Conservation (phyloP, 352 stramenopile species). For the Thalassiosira delicatula region DNA sequence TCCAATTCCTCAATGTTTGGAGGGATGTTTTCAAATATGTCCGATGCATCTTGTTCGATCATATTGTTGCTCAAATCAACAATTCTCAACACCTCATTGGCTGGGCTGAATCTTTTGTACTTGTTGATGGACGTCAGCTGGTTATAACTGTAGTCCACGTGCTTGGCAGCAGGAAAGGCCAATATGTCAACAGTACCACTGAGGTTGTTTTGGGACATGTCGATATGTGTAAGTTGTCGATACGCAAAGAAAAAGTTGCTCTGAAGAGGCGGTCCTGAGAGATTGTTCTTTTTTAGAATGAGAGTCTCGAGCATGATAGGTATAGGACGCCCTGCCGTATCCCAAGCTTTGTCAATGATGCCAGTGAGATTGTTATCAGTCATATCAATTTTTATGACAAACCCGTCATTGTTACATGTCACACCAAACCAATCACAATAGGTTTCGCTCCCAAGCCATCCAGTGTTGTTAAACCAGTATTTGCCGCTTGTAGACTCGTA, state of each 20-base stretch:
- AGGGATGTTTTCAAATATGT: constrained; percentile 30
- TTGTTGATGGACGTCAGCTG: constrained; percentile 1
- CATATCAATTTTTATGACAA: constrained; percentile 34
- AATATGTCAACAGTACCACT: constrained; percentile 22
- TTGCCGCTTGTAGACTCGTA: no score
- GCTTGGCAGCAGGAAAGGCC: not conserved
- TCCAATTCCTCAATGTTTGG: constrained; percentile 17
- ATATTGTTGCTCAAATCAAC: constrained; percentile 40
- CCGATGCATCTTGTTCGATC: constrained; percentile 3
- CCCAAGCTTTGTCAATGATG: no score
- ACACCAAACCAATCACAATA: constrained; percentile 39
- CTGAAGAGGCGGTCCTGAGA: constrained; percentile 4
- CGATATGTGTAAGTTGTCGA: constrained; percentile 10
- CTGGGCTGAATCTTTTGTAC: constrained; percentile 11
- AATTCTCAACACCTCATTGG: constrained; percentile 21
- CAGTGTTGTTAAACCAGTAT: constrained; percentile 17
- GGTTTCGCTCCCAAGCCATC: not conserved
- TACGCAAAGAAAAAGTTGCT: not conserved
- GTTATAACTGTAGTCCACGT: constrained; percentile 31
- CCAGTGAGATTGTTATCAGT: constrained; percentile 46
- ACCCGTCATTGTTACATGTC: constrained; percentile 23
- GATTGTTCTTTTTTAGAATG: constrained; percentile 14
- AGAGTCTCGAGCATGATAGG: constrained; percentile 7
- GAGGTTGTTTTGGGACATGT: constrained; percentile 30
- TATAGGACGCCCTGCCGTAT: not conserved